A percentile compares a stretch with the other conserved stretches of the same genome.
phyloP scores from a whole-genome alignment of 2,329 filamentous ascomycete genomes.

The Penicillium olsonii region DNA sequence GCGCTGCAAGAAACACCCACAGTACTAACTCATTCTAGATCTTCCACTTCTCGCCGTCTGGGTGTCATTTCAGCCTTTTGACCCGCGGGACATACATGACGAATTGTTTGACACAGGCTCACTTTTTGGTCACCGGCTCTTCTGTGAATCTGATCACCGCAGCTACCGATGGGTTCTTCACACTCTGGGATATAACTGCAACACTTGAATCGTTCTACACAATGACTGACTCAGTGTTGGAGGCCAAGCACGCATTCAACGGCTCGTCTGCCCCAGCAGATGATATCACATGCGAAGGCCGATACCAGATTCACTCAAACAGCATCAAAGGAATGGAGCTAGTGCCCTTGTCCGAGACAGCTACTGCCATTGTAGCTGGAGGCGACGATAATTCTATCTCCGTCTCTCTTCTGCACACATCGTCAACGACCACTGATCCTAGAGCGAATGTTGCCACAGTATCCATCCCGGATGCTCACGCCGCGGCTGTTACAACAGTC shows the following conservation, averaged over 20 bases:
- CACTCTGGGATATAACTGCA: conserved; percentile 56
- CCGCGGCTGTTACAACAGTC: conserved; percentile 46
- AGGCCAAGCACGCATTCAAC: conserved; percentile 27
- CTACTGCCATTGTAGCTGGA: conserved; percentile 66
- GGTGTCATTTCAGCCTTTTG: conserved; percentile 44
- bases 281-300: conserved; percentile 35
- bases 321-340: conserved; percentile 65
- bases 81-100: conserved; percentile 65
- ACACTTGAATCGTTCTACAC: conserved; percentile 32
- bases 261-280: conserved; percentile 14
- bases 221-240: conserved; percentile 20
- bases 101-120: conserved; percentile 71
- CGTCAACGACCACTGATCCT: conserved; percentile 5
- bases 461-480: conserved; percentile 46
- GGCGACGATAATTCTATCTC: conserved; percentile 86
- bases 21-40: conserved; percentile 39
- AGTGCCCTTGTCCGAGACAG: conserved; percentile 30
- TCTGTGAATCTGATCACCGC: conserved; percentile 59
- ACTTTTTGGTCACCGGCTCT: conserved; percentile 41
- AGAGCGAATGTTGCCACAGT: conserved; percentile 31
- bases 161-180: conserved; percentile 78
- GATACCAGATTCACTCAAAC: conserved; percentile 70
- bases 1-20: not conserved
- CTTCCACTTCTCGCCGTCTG: conserved; percentile 43
- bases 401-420: conserved; percentile 49